Evolutionary conservation across 176 grass and related monocot genomes (phyloP), one percentile per base, ranked within the genome.

Genomic region (Ampelocalamus luodianensis): DNA sequence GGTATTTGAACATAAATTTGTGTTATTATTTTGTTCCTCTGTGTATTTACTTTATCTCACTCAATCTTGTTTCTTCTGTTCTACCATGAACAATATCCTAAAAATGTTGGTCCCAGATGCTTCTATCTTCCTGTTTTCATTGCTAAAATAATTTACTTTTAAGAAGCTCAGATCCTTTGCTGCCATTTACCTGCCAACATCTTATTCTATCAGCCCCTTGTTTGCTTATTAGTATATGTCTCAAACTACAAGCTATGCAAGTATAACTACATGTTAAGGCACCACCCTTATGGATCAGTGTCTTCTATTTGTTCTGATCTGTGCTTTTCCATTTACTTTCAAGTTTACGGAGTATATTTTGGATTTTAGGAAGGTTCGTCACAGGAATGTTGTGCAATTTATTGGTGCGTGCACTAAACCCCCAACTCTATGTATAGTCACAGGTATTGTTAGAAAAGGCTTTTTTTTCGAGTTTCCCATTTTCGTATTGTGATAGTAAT

Each of bases 331-430:
- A 15, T 75, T 91, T 24, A 53, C 26, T 34, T 81, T 34, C 48
- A 66, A 49, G 44, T 65, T 88, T 39, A 22, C 82, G 58, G 65
- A 65, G 18, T 89, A 64, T 42, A 72, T 51, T 76, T 90, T 88
- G 58, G 74, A 77, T 67, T 88, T 77, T 81, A 99, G 96, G 86
- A 99, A 96, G 84, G 93, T 96, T 64, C 93, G 93, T 22, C 96
- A 99, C 82, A 99, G 96, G 78, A 99, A 99, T 86, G 96, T 96
- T 68, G 93, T 99, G 74, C 96, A 95, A 79, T 99, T 99, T 85
- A 96, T 99, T 79, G 96, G 96, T 75, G 96, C 96, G 40, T 99
- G 88, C 86, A 99, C 93, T 58, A 93, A 88, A 84, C 90, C 96
- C 42, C 93, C 91, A 46, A 92, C 58, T 74, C 86, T 99, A 81